phyloP scores from a whole-genome alignment of 139 green algal genomes.

The Pycnococcus provasolii region DNA sequence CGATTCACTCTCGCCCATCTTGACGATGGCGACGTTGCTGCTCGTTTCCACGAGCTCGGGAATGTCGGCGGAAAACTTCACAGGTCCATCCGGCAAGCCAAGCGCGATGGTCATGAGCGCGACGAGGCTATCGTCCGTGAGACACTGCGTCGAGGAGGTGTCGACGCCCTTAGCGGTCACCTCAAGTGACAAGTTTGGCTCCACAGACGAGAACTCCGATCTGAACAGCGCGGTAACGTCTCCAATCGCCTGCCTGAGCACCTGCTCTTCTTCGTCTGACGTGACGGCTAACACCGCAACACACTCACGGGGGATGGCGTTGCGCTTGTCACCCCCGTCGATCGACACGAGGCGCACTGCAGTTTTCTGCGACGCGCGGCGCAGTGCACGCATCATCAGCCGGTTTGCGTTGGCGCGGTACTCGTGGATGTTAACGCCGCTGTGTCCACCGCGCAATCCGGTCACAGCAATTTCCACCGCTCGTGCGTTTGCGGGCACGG shows the following conservation, averaged over 20 bases:
- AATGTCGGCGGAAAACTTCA: conserved; percentile 50
- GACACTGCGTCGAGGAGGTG: no score
- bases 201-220: no score
- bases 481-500: not conserved
- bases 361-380: not conserved
- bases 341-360: conserved; percentile 31
- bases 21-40: conserved; percentile 55
- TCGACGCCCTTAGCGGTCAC: no score
- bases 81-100: conserved; percentile 48
- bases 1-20: conserved; percentile 2
- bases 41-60: conserved; percentile 57
- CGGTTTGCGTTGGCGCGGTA: conserved; percentile 39
- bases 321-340: conserved; percentile 59
- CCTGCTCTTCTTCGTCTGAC: no score
- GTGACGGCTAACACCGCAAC: no score
- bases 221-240: no score
- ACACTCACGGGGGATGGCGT: conserved; percentile 53
- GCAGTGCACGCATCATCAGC: conserved; percentile 5
- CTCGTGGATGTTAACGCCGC: conserved; percentile 45
- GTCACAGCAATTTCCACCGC: conserved; percentile 25
- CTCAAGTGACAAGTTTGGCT: no score
- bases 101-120: no score
- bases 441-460: conserved; percentile 50
- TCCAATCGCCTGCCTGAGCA: no score
- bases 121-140: no score